phyloP scores from a whole-genome alignment of 192 early-diverging fungal genomes.

The Thamnidium elegans region DNA sequence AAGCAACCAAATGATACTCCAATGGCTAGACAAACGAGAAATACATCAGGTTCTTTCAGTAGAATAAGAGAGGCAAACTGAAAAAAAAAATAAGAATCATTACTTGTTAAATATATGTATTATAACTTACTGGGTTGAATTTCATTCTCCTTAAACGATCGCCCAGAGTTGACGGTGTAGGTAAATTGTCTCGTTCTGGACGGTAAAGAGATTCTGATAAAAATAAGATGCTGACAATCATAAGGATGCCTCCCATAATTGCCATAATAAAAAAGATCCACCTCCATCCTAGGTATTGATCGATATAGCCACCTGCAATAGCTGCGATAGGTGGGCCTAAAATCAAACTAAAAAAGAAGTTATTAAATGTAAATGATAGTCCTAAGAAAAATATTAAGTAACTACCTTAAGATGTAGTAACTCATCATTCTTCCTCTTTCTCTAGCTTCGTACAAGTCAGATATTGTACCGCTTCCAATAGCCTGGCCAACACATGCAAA shows the following conservation, averaged over 20 bases:
- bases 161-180: not conserved
- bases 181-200: not conserved
- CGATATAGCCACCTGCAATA: constrained; percentile 37
- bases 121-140: constrained; percentile 17
- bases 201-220: constrained; percentile 53
- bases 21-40: constrained; percentile 30
- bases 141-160: constrained; percentile 14
- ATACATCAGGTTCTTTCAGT: constrained; percentile 18
- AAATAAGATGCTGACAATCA: constrained; percentile 48
- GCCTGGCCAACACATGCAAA: constrained; percentile 30
- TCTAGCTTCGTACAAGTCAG: constrained; percentile 33
- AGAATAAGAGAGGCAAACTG: constrained; percentile 18
- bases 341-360: constrained; percentile 17
- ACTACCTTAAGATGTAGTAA: constrained; percentile 28
- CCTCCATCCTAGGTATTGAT: constrained; percentile 32
- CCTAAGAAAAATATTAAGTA: not conserved
- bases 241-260: constrained; percentile 51
- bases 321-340: constrained; percentile 38
- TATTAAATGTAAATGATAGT: not conserved
- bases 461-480: constrained; percentile 31
- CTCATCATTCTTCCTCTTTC: constrained; percentile 34
- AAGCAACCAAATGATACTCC: constrained; percentile 50
- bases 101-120: not conserved
- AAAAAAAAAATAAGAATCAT: not conserved
- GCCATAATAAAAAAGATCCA: constrained; percentile 59